These are phyloP conservation scores for Ogataea allantospora DNA, from an alignment of 805 yeast genomes.

Conservation along the genomic window DNA sequence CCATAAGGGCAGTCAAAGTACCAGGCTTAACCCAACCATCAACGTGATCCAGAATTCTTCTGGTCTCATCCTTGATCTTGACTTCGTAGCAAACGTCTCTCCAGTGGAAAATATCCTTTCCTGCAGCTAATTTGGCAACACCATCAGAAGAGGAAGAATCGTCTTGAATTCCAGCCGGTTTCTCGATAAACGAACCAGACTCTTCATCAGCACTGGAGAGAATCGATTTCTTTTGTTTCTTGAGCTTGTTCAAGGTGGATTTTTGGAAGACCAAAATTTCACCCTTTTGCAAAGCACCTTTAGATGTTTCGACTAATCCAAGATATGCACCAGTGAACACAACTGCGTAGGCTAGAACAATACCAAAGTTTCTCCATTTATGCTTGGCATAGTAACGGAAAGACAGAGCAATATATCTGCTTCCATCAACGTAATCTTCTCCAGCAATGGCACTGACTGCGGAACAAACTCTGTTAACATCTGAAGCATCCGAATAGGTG, in stretches of 20 bases:
- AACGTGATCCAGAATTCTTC: slow-evolving; percentile 61
- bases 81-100: slow-evolving; percentile 70
- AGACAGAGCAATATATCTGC: slow-evolving; percentile 47
- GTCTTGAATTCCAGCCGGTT: slow-evolving; percentile 26
- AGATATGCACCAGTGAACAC: slow-evolving; percentile 57
- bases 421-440: slow-evolving; percentile 51
- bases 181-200: slow-evolving; percentile 23
- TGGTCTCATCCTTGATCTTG: slow-evolving; percentile 55
- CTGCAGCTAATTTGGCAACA: slow-evolving; percentile 30
- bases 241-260: slow-evolving; percentile 45
- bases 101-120: slow-evolving; percentile 70
- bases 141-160: slow-evolving; percentile 26
- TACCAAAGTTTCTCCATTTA: slow-evolving; percentile 82
- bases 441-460: slow-evolving; percentile 64
- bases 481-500: slow-evolving; percentile 26
- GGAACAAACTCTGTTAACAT: slow-evolving; percentile 28
- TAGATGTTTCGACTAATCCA: slow-evolving; percentile 52
- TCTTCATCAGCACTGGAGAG: slow-evolving; percentile 27
- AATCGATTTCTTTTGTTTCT: slow-evolving; percentile 36
- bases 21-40: slow-evolving; percentile 87
- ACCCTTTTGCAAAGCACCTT: slow-evolving; percentile 68
- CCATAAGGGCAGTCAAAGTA: slow-evolving; percentile 71
- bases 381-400: slow-evolving; percentile 54
- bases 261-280: slow-evolving; percentile 62
- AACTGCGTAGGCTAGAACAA: slow-evolving; percentile 51